Base-by-base conservation (phyloP, 768 basidiomycete species). In the Boletus vermiculosoides region DNA sequence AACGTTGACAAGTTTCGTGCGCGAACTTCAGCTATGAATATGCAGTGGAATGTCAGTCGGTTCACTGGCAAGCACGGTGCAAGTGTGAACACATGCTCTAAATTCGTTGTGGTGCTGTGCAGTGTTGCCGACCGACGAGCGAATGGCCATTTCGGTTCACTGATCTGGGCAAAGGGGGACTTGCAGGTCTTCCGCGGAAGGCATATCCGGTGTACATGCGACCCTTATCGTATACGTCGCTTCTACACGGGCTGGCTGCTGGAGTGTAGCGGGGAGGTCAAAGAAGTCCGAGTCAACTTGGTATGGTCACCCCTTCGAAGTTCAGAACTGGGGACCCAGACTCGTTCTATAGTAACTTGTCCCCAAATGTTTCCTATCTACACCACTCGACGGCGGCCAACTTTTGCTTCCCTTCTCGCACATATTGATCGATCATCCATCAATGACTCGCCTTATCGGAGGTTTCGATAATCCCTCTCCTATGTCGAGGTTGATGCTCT, bases 151-250 rank as follows among this genome's bases (percentile, higher is more conserved):
- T 34, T 42, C 46, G 46, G 28, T 52, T 56, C 40, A 28, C 3
- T 18, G n/a, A 44, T 12, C 58, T 60, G 58, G 57, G 58, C 45
- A 40, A 25, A 46, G 58, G 58, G 47, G 7, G 37, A 16, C 34
- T 22, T 5, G 18, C 11, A 25, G n/a, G 12, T 8, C 16, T 30
- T 13, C 53, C 53, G 48, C 23, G 47, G 39, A 50, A 50, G 16
- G 28, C 4, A 10, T 34, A 31, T 25, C 42, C 13, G 6, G n/a
- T 20, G 42, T 31, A 31, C 30, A 31, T 10, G 2, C 23, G 52
- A 54, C 54, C 30, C 39, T 52, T 52, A 23, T 55, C 28, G 51
- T 18, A 44, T 42, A 10, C 40, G 40, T 40, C 23, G 20, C 41
- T 31, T 52, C 20, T 44, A 2, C 25, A 22, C 22, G 8, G 42